phyloP scores from a whole-genome alignment of 1,284 basidiomycete genomes.

The Thelephora terrestris region DNA sequence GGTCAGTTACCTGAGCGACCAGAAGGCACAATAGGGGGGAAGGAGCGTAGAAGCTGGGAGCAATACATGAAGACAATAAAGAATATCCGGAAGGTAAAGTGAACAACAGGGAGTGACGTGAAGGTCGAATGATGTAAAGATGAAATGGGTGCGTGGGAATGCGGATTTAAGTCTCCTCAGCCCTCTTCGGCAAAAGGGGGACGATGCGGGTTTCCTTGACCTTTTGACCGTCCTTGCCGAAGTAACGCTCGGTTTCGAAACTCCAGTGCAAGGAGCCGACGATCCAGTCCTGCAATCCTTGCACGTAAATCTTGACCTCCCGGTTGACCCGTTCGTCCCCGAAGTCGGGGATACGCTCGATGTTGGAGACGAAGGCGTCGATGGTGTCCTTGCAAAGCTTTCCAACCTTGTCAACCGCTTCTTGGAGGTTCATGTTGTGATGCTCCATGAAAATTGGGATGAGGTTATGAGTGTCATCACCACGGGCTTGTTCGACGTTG shows the following conservation, averaged over 20 bases:
- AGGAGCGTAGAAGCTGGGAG: too few species aligned
- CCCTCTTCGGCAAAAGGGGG: constrained; percentile 8
- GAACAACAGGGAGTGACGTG: too few species aligned
- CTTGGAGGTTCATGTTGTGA: constrained; percentile 7
- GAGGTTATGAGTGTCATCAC: constrained; percentile 23
- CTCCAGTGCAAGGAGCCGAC: constrained; percentile 20
- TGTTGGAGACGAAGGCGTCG: constrained; percentile 4
- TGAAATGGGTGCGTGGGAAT: background rate
- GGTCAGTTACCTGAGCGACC: too few species aligned
- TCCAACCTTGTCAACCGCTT: constrained; percentile 10
- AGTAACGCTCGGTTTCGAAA: constrained; percentile 23
- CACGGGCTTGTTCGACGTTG: constrained; percentile 16
- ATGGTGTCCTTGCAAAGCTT: constrained; percentile 4
- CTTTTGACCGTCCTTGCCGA: constrained; percentile 16
- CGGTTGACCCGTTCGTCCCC: constrained; percentile 11
- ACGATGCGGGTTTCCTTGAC: constrained; percentile 12
- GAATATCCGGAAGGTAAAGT: too few species aligned
- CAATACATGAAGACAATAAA: too few species aligned
- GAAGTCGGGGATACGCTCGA: constrained; percentile 12
- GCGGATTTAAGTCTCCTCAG: background rate
- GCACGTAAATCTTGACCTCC: constrained; percentile 16
- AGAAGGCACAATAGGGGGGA: too few species aligned
- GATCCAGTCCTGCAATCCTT: constrained; percentile 19
- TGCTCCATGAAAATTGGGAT: constrained; percentile 17
- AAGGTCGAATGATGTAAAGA: background rate